Conservation (phyloP, 768 basidiomycete genomes). For the Macrolepiota dolichaula region DNA sequence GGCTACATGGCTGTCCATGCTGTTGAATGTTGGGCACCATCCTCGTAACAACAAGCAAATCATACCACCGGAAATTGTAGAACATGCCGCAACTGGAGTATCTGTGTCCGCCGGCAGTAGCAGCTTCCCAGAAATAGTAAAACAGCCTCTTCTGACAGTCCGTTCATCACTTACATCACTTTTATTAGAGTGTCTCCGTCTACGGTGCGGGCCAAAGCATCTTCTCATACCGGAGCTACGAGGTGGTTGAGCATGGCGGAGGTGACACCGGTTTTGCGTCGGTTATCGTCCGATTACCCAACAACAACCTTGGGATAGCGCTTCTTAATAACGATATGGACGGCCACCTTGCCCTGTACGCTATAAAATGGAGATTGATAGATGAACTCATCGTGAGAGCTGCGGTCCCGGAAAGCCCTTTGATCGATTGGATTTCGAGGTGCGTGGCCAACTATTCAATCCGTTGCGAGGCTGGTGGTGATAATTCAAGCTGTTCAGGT, state of each 20-base stretch:
- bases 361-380: conserved; percentile 34
- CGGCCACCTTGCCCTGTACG: conserved; percentile 27
- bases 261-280: conserved; percentile 32
- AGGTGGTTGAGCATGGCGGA: conserved; percentile 41
- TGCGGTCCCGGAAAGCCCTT: neutral
- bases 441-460: neutral
- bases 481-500: neutral
- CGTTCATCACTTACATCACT: neutral
- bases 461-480: too few species aligned
- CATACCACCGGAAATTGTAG: conserved; percentile 31
- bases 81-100: conserved; percentile 32
- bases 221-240: conserved; percentile 35
- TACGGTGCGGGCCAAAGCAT: conserved; percentile 38
- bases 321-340: conserved; percentile 36
- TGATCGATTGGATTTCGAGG: conserved; percentile 32
- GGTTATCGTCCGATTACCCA: conserved; percentile 27
- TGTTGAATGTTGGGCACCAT: conserved; percentile 34
- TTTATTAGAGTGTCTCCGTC: conserved; percentile 30
- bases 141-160: conserved; percentile 1
- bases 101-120: conserved; percentile 30
- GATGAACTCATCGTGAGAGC: conserved; percentile 27
- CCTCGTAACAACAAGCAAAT: conserved; percentile 33
- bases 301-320: conserved; percentile 28
- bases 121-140: conserved; percentile 31
- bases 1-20: conserved; percentile 34